Percentiles rank a stretch among this genome's conserved stretches.
Conservation (phyloP, 768 basidiomycete genomes). For the Royoungia palumana region DNA sequence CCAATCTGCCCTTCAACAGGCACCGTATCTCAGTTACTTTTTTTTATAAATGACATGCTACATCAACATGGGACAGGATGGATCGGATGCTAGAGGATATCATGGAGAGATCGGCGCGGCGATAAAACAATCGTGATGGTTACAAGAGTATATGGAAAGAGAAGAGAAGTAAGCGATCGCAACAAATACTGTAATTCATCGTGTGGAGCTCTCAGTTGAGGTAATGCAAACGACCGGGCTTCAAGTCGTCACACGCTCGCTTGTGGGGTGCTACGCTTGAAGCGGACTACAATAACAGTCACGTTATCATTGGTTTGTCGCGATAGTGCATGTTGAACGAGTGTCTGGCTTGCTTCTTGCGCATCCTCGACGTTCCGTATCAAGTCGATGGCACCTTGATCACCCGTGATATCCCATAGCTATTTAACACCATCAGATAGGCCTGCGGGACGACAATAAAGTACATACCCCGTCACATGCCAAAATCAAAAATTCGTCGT, state of each 20-base stretch:
- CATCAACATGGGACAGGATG: not conserved
- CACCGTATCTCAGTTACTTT: not conserved
- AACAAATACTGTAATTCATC: conserved; percentile 5
- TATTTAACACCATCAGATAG: conserved; percentile 32
- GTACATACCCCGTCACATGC: conserved; percentile 93
- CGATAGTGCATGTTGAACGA: conserved; percentile 79
- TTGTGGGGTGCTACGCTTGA: conserved; percentile 43
- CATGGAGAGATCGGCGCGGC: not conserved
- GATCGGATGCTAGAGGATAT: not conserved
- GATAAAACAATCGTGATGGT: conserved; percentile 3
- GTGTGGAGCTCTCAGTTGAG: not conserved
- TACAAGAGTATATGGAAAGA: conserved; percentile 6
- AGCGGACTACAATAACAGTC: conserved; percentile 84
- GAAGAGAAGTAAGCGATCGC: not conserved
- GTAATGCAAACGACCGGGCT: conserved; percentile 1
- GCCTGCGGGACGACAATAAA: not conserved
- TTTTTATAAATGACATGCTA: not conserved
- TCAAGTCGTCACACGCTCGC: conserved; percentile 9
- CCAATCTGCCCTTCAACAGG: too few species aligned
- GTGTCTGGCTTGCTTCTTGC: conserved; percentile 74
- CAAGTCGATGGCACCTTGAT: conserved; percentile 88
- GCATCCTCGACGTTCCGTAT: conserved; percentile 71
- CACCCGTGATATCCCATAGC: conserved; percentile 96
- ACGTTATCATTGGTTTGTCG: conserved; percentile 96
- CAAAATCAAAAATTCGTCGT: conserved; percentile 92